A percentile compares a stretch with the other conserved stretches of the same genome.
phyloP scores from a whole-genome alignment of 176 grass and related monocot species.

The Oryza longistaminata region DNA sequence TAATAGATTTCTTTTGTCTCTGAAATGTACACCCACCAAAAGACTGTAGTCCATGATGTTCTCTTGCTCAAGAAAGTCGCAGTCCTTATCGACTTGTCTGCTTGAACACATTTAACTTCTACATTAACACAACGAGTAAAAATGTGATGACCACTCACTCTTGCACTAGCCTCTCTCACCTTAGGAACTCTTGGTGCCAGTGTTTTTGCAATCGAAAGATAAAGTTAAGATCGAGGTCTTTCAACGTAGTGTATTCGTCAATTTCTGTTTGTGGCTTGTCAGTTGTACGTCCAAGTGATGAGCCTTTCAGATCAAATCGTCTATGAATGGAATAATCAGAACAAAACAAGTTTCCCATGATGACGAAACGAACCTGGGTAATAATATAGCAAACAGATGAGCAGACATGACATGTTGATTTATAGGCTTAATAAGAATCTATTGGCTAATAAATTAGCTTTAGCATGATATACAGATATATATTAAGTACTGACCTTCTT shows the following conservation, averaged over 20 bases:
- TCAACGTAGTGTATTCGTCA: slow-evolving; percentile 86
- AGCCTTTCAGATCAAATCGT: slow-evolving; percentile 87
- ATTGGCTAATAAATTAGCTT: slow-evolving; percentile 7
- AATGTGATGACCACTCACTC: slow-evolving; percentile 10
- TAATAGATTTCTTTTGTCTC: slow-evolving; percentile 56
- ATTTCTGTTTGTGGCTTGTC: slow-evolving; percentile 89
- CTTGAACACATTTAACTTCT: slow-evolving; percentile 28
- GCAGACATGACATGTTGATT: slow-evolving; percentile 20
- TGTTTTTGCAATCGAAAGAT: slow-evolving; percentile 80
- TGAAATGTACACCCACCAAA: slow-evolving; percentile 93
- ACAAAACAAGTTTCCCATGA: slow-evolving; percentile 97
- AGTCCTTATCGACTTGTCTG: slow-evolving; percentile 95
- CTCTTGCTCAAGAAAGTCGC: slow-evolving; percentile 95
- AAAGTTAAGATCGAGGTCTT: slow-evolving; percentile 99
- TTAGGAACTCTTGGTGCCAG: slow-evolving; percentile 85
- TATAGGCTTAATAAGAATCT: slow-evolving; percentile 9
- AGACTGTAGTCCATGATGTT: slow-evolving; percentile 99
- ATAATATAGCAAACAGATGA: slow-evolving; percentile 28
- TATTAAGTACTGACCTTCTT: slow-evolving; percentile 69
- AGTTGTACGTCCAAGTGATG: slow-evolving; percentile 85
- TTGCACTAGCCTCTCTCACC: slow-evolving; percentile 40
- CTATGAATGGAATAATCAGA: slow-evolving; percentile 82
- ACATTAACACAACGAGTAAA: slow-evolving; percentile 5
- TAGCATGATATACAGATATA: slow-evolving; percentile 11
- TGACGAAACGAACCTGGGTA: slow-evolving; percentile 91